Evolutionary conservation across 345 rosid genomes (phyloP).

Genomic region (Clausena lansium): DNA sequence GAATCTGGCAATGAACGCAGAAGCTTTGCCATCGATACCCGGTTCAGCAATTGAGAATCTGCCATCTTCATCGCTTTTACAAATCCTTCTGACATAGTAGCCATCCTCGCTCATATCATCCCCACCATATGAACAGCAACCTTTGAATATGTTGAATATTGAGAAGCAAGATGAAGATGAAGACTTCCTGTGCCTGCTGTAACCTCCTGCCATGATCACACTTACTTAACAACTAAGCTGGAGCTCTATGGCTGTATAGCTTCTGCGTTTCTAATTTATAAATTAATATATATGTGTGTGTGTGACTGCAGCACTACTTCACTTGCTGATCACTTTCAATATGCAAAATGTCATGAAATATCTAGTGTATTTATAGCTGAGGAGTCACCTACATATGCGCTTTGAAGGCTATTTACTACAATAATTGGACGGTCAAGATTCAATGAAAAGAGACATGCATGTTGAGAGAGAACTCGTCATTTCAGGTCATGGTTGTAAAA

Average conservation of each 20-base stretch:
- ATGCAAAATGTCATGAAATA: neutral
- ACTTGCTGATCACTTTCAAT: neutral
- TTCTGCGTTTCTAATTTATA: too few relatives aligned
- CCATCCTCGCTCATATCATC: constrained; percentile 59
- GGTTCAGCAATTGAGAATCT: constrained; percentile 77
- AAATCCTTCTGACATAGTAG: constrained; percentile 35
- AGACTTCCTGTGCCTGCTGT: constrained; percentile 42
- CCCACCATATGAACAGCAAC: constrained; percentile 52
- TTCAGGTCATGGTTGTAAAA: constrained; percentile 10
- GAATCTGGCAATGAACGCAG: constrained; percentile 67
- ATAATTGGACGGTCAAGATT: constrained; percentile 31
- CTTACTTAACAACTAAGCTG: neutral
- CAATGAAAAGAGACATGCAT: constrained; percentile 8
- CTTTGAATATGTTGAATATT: constrained; percentile 45
- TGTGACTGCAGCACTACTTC: neutral
- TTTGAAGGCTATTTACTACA: neutral
- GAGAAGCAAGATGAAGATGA: constrained; percentile 40
- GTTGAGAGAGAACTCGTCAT: neutral
- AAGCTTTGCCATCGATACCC: constrained; percentile 66
- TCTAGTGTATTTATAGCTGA: constrained; percentile 14
- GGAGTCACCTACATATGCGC: neutral
- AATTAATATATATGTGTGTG: neutral
- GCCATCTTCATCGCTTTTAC: constrained; percentile 70
- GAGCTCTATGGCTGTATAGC: too few relatives aligned
- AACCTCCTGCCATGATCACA: constrained; percentile 21